Conservation (phyloP, 768 basidiomycete genomes). For the Kwoniella botswanensis region DNA sequence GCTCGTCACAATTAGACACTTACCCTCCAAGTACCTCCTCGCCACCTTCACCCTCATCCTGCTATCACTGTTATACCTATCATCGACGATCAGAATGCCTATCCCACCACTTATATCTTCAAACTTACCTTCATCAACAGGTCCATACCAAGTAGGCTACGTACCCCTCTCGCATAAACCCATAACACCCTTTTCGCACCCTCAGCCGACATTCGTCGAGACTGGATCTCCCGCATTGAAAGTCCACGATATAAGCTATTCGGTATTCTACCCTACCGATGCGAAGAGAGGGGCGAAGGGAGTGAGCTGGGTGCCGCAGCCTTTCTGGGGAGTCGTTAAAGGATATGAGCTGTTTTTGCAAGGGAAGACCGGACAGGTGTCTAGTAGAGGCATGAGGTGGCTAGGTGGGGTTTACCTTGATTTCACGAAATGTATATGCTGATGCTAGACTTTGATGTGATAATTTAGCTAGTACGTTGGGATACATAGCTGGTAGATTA, state of each 20-base stretch:
- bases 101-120: conserved; percentile 34
- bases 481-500: conserved; percentile 31
- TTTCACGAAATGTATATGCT: not conserved
- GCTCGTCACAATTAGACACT: not conserved
- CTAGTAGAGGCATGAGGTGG: conserved; percentile 23
- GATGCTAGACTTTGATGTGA: not conserved
- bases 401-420: conserved; percentile 26
- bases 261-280: conserved; percentile 38
- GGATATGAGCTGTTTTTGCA: conserved; percentile 47
- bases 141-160: conserved; percentile 38
- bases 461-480: conserved; percentile 27
- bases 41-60: not conserved
- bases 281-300: conserved; percentile 13
- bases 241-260: conserved; percentile 35
- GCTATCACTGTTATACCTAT: too few species aligned
- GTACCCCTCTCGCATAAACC: conserved; percentile 28
- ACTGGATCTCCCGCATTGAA: conserved; percentile 26
- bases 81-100: conserved; percentile 15
- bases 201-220: conserved; percentile 19
- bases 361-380: not conserved
- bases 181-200: conserved; percentile 19
- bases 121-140: conserved; percentile 33
- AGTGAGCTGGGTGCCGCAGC: conserved; percentile 41
- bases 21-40: not conserved
- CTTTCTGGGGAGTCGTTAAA: conserved; percentile 30